Evolutionary conservation across 345 rosid species (phyloP).

Genomic region (Populus deltoides): DNA sequence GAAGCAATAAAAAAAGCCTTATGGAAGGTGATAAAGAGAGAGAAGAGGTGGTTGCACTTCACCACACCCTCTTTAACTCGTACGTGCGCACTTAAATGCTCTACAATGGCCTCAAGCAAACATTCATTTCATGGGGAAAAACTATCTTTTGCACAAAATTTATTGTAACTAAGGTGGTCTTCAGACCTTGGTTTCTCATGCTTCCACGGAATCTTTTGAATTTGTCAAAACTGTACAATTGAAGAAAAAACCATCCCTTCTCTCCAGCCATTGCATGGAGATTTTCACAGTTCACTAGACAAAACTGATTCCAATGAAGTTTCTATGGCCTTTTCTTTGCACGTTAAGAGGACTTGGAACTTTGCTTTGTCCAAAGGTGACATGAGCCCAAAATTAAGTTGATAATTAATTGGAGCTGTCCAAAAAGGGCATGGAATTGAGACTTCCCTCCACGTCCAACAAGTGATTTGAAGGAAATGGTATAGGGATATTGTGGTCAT

Average conservation of each 20-base stretch:
- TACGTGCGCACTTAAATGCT: slow-evolving; percentile 25
- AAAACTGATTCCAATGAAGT: slow-evolving; percentile 42
- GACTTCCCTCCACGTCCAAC: not conserved
- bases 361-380: slow-evolving; percentile 31
- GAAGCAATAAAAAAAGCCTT: slow-evolving; percentile 33
- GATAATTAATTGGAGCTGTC: not conserved
- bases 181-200: slow-evolving; percentile 1
- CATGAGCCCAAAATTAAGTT: slow-evolving; percentile 20
- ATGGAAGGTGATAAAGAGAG: slow-evolving; percentile 13
- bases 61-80: slow-evolving; percentile 26
- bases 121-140: slow-evolving; percentile 44
- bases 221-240: slow-evolving; percentile 13
- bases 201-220: slow-evolving; percentile 36
- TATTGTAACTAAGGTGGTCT: not conserved
- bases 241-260: slow-evolving; percentile 1
- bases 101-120: slow-evolving; percentile 37
- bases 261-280: slow-evolving; percentile 12
- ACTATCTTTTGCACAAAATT: not conserved
- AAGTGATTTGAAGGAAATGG: not conserved
- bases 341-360: slow-evolving; percentile 17
- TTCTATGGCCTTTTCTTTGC: slow-evolving; percentile 22
- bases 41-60: slow-evolving; percentile 27
- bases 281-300: slow-evolving; percentile 12
- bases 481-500: not conserved
- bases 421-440: not conserved